Evolutionary conservation across 805 yeast species (phyloP), one percentile per base, ranked within the genome.

Genomic region (Starmera quercuum): DNA sequence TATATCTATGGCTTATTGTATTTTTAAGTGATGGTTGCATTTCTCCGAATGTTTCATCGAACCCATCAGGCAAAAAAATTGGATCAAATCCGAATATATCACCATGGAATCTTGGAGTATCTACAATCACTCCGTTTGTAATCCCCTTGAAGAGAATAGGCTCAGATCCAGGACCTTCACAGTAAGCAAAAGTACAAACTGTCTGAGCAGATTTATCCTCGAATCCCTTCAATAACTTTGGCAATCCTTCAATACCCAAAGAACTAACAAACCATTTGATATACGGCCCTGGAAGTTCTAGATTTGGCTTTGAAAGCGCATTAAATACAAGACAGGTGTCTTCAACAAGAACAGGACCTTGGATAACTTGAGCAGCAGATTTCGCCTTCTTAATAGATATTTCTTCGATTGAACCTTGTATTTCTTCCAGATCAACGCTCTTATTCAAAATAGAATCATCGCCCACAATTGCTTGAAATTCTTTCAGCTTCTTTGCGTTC

Each of bases 71-170:
- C 60, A 80, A 70, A 57, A 92, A 92, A 32, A 84, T 63, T 7
- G 96, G 78, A 60, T 92, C 97, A 95, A 95, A 92, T 2, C 99
- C 99, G 55, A 92, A 92, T 39, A 72, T 69, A 6, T 84, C 84
- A 2, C 97, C 97, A 38, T 94, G 64, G 30, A 36, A 47, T 39
- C 55, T 45, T 12, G 67, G 61, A 23, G 78, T 68, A 12, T 65
- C 63, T 6, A 88, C 97, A 49, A 92, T 88, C 7, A 45, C 58
- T 16, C 99, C 99, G 10, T 71, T 66, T 1, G 95, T 83, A 30
- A 74, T 59, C 7, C 98, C 99, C 56, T 84, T 90, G 59, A 92
- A 88, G 30, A 86, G 63, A 42, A 70, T 56, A n/a, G 80, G 86
- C 37, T 75, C 80, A 27, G 64, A 37, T 6, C 78, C 95, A 2